Evolutionary conservation across 169 alveolate genomes (phyloP).

Genomic region (Eimeria praecox): DNA sequence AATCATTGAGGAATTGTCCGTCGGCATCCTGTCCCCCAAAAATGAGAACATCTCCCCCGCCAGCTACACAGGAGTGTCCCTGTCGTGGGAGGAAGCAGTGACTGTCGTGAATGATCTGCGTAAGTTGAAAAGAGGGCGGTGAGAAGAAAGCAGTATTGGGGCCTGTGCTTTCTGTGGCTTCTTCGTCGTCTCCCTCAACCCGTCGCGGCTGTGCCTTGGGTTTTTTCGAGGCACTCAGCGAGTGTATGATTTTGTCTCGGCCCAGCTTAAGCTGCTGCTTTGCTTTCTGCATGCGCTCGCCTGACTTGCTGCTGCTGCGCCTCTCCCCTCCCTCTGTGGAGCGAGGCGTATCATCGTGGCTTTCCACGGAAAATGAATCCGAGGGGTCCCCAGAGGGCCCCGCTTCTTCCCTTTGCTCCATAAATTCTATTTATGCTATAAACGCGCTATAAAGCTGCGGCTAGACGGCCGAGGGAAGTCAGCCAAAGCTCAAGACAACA

Average conservation of each 20-base stretch:
- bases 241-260: background rate
- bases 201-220: slow-evolving; percentile 34
- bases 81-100: slow-evolving; percentile 66
- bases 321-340: background rate
- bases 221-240: slow-evolving; percentile 28
- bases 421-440: background rate
- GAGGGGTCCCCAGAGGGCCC: slow-evolving; percentile 4
- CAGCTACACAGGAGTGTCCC: slow-evolving; percentile 71
- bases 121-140: slow-evolving; percentile 77
- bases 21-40: slow-evolving; percentile 65
- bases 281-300: slow-evolving; percentile 50
- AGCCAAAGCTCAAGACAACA: background rate
- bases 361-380: slow-evolving; percentile 35
- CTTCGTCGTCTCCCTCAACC: slow-evolving; percentile 47
- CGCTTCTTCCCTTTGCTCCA: slow-evolving; percentile 1
- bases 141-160: slow-evolving; percentile 79
- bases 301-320: background rate
- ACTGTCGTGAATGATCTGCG: slow-evolving; percentile 74
- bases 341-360: slow-evolving; percentile 37
- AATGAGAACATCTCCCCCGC: slow-evolving; percentile 74
- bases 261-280: slow-evolving; percentile 52
- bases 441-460: background rate
- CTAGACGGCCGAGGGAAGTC: background rate
- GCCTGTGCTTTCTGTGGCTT: slow-evolving; percentile 3
- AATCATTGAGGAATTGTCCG: slow-evolving; percentile 54